A percentile compares a stretch with the other conserved stretches of the same genome.
These are phyloP conservation scores for Trichoderma arundinaceum DNA, from an alignment of 2,329 filamentous ascomycete genomes.

Conservation along the genomic window DNA sequence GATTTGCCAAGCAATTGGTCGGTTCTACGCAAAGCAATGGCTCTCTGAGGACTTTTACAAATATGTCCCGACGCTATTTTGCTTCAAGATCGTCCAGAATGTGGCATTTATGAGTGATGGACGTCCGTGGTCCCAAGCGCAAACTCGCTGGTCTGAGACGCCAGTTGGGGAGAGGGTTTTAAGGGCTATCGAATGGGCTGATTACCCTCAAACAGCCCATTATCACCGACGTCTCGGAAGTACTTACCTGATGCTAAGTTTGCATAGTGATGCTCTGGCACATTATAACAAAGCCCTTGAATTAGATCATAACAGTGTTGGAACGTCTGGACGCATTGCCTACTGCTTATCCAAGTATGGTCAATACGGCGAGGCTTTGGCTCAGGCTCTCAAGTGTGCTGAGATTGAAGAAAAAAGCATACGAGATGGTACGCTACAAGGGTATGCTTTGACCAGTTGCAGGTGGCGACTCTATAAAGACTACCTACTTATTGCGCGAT, in stretches of 20 bases:
- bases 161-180: slow-evolving; percentile 44
- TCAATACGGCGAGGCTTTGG: slow-evolving; percentile 45
- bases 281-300: slow-evolving; percentile 47
- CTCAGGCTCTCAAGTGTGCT: slow-evolving; percentile 47
- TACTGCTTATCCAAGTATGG: slow-evolving; percentile 48
- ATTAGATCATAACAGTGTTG: slow-evolving; percentile 47
- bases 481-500: slow-evolving; percentile 47
- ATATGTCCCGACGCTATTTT: slow-evolving; percentile 50
- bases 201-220: slow-evolving; percentile 44
- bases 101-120: slow-evolving; percentile 49
- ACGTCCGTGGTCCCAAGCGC: slow-evolving; percentile 46
- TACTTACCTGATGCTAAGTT: slow-evolving; percentile 47
- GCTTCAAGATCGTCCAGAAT: slow-evolving; percentile 52
- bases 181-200: slow-evolving; percentile 47
- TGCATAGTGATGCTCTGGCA: slow-evolving; percentile 44
- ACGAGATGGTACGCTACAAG: slow-evolving; percentile 37
- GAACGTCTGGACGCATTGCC: slow-evolving; percentile 50
- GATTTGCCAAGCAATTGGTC: slow-evolving; percentile 48
- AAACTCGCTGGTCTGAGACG: slow-evolving; percentile 46
- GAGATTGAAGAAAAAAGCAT: slow-evolving; percentile 44
- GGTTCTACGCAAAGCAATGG: slow-evolving; percentile 49
- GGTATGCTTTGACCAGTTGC: slow-evolving; percentile 38
- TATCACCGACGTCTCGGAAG: slow-evolving; percentile 50
- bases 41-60: slow-evolving; percentile 43
- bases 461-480: slow-evolving; percentile 52